Conservation (phyloP, 2,329 filamentous ascomycete genomes). For the Colletotrichum cereale region DNA sequence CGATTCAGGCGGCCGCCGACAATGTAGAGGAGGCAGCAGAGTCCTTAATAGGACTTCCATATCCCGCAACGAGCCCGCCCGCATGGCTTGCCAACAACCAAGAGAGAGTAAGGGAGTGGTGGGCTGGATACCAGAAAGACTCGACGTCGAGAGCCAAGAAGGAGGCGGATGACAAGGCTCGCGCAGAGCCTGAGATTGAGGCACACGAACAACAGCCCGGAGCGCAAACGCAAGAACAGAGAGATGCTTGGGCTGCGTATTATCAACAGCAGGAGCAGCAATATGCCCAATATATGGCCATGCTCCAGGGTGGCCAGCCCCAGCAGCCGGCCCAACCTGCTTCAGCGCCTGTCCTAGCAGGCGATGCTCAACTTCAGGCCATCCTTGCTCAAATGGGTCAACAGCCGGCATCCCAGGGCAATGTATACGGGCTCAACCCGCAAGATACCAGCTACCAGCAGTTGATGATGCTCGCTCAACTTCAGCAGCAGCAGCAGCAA, state of each 20-base stretch:
- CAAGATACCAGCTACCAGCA: slow-evolving; percentile 57
- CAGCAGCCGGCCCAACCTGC: slow-evolving; percentile 40
- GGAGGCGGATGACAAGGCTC: slow-evolving; percentile 54
- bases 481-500: slow-evolving; percentile 48
- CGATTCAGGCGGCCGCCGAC: slow-evolving; percentile 57
- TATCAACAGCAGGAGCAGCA: slow-evolving; percentile 45
- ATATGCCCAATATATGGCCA: slow-evolving; percentile 58
- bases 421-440: slow-evolving; percentile 49
- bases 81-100: slow-evolving; percentile 63
- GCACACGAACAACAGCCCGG: slow-evolving; percentile 47
- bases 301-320: slow-evolving; percentile 53
- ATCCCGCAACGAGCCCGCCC: slow-evolving; percentile 64
- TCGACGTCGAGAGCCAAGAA: slow-evolving; percentile 53
- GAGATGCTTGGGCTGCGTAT: slow-evolving; percentile 48
- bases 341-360: slow-evolving; percentile 22
- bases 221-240: slow-evolving; percentile 35
- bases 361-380: slow-evolving; percentile 56
- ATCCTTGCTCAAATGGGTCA: slow-evolving; percentile 59
- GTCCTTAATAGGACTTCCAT: slow-evolving; percentile 59
- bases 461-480: slow-evolving; percentile 54
- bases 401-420: slow-evolving; percentile 40
- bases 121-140: slow-evolving; percentile 61
- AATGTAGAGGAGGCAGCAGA: slow-evolving; percentile 58
- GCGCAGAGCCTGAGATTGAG: slow-evolving; percentile 47
- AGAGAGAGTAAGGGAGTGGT: slow-evolving; percentile 65